These are phyloP conservation scores for Candida odintsovae DNA, from an alignment of 805 yeast species.

Conservation along the genomic window DNA sequence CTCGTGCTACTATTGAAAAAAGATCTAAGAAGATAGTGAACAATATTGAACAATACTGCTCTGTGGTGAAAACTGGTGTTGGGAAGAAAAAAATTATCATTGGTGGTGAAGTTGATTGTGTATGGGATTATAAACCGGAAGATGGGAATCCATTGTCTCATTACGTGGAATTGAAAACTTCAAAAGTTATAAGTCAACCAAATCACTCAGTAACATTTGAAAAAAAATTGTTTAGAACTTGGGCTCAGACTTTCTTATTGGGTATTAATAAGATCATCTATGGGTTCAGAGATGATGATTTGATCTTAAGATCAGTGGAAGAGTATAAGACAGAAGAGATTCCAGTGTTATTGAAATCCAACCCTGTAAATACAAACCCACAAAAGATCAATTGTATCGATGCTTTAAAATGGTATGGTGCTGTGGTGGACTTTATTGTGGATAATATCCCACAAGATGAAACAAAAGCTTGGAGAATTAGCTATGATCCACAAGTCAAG, in stretches of 20 bases:
- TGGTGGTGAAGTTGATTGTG: conserved; percentile 92
- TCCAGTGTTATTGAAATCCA: conserved; percentile 60
- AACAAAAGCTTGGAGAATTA: conserved; percentile 44
- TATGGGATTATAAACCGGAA: conserved; percentile 71
- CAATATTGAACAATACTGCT: conserved; percentile 70
- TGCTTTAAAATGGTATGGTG: conserved; percentile 82
- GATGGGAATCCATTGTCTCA: conserved; percentile 43
- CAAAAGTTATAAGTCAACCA: conserved; percentile 47
- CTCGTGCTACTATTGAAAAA: conserved; percentile 63
- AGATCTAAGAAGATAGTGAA: conserved; percentile 56
- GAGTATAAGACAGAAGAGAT: conserved; percentile 71
- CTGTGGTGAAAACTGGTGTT: conserved; percentile 81
- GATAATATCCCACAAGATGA: conserved; percentile 50
- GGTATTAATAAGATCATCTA: conserved; percentile 79
- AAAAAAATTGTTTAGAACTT: conserved; percentile 65
- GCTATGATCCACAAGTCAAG: conserved; percentile 51
- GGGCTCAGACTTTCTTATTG: conserved; percentile 91
- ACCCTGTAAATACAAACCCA: conserved; percentile 35
- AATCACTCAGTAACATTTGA: conserved; percentile 64
- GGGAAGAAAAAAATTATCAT: conserved; percentile 63
- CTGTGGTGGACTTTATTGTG: conserved; percentile 72
- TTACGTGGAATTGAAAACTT: conserved; percentile 82
- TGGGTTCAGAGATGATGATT: conserved; percentile 78
- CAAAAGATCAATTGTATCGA: conserved; percentile 64
- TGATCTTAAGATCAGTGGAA: conserved; percentile 64